phyloP scores from a whole-genome alignment of 164 flowering plant species.

The Protea cynaroides region DNA sequence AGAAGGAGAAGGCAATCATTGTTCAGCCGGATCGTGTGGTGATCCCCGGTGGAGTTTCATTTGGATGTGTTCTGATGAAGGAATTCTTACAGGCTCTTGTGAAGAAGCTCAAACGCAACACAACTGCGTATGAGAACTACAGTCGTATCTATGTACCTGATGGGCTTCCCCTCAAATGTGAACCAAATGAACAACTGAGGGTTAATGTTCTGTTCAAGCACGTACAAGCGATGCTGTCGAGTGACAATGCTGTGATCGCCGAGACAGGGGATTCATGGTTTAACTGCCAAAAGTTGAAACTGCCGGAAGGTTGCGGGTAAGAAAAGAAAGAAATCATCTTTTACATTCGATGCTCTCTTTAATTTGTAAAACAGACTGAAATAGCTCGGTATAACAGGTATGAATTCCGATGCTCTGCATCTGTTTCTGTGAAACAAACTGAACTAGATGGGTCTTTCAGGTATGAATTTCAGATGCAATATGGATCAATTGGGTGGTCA shows the following conservation, averaged over 20 bases:
- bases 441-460: constrained; percentile 23
- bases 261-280: constrained; percentile 55
- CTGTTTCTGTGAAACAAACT: background rate
- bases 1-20: constrained; percentile 34
- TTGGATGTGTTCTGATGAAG: constrained; percentile 36
- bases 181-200: constrained; percentile 17
- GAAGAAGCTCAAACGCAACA: constrained; percentile 23
- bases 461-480: constrained; percentile 50
- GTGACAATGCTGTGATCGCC: constrained; percentile 41
- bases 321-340: background rate
- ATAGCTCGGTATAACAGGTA: too few species aligned
- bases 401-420: too few species aligned
- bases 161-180: constrained; percentile 17
- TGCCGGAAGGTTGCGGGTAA: constrained; percentile 46
- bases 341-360: background rate
- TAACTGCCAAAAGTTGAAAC: constrained; percentile 41
- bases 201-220: constrained; percentile 36
- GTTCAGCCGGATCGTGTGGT: constrained; percentile 39
- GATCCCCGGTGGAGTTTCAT: constrained; percentile 28
- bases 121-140: constrained; percentile 23
- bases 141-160: constrained; percentile 20
- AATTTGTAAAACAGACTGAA: too few species aligned
- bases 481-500: constrained; percentile 49
- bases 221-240: constrained; percentile 37
- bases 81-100: constrained; percentile 29